A percentile compares a stretch with the other conserved stretches of the same genome.
phyloP scores from a whole-genome alignment of 2,329 filamentous ascomycete genomes.

The Sporothrix brunneoviolacea region DNA sequence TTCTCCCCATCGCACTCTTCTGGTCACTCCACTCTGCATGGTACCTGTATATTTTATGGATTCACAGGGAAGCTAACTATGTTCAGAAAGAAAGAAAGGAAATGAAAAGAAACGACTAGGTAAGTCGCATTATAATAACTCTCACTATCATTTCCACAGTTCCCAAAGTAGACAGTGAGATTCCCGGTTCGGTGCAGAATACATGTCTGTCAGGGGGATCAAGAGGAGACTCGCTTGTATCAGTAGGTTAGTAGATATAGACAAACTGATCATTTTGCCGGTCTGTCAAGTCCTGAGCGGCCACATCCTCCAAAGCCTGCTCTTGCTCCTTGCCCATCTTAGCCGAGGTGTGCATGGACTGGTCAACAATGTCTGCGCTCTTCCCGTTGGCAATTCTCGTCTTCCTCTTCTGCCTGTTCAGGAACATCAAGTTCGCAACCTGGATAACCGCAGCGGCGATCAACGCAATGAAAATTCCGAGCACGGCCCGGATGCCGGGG shows the following conservation, averaged over 20 bases:
- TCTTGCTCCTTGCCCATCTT: slow-evolving; percentile 27
- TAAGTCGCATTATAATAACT: no score
- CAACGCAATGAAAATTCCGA: slow-evolving; percentile 49
- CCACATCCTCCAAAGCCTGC: slow-evolving; percentile 37
- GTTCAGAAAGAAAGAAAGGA: no score
- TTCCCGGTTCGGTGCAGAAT: no score
- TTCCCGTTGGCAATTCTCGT: slow-evolving; percentile 54
- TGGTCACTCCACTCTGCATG: no score
- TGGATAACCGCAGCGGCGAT: slow-evolving; percentile 48
- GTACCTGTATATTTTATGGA: no score
- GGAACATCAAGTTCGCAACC: slow-evolving; percentile 44
- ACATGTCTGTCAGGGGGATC: not conserved
- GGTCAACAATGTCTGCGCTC: slow-evolving; percentile 50
- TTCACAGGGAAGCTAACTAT: no score
- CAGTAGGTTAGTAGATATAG: slow-evolving; percentile 50
- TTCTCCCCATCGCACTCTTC: no score
- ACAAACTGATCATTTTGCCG: slow-evolving; percentile 62
- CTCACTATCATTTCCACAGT: no score
- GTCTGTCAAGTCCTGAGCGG: slow-evolving; percentile 50
- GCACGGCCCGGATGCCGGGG: slow-evolving; percentile 48
- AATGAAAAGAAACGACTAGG: no score
- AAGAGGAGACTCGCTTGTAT: no score
- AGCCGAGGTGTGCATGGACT: slow-evolving; percentile 52
- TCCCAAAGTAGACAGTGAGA: no score
- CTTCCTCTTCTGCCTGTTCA: slow-evolving; percentile 51